Conservation (phyloP, 116 monocot species). For the Zostera marina region DNA sequence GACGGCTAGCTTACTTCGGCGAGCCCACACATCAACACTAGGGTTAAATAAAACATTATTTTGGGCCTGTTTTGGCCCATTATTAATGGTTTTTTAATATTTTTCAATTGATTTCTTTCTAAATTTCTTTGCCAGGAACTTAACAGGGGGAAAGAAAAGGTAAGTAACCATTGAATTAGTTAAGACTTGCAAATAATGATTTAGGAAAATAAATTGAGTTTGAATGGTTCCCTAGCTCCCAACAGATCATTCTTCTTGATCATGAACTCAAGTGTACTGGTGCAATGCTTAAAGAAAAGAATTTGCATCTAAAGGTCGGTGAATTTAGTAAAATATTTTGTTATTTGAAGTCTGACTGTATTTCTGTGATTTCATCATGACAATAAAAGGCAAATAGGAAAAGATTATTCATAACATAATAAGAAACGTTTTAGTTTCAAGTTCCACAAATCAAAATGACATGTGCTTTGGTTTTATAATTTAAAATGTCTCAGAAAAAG, state of each 20-base stretch:
- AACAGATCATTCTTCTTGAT: constrained; percentile 42
- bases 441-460: too few relatives aligned
- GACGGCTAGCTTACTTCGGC: too few relatives aligned
- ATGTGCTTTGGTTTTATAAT: too few relatives aligned
- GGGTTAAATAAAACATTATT: too few relatives aligned
- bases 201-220: background rate
- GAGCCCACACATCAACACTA: too few relatives aligned
- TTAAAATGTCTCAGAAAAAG: too few relatives aligned
- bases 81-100: too few relatives aligned
- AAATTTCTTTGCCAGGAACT: constrained; percentile 38
- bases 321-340: background rate
- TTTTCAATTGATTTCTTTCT: too few relatives aligned
- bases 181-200: background rate
- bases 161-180: constrained; percentile 7
- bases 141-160: constrained; percentile 49
- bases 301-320: constrained; percentile 5
- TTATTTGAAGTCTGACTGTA: background rate
- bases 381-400: constrained; percentile 19
- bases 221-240: background rate
- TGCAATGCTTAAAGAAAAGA: constrained; percentile 15
- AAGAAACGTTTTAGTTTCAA: too few relatives aligned
- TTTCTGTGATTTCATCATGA: background rate
- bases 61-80: too few relatives aligned
- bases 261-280: constrained; percentile 44
- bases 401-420: background rate